phyloP scores from a whole-genome alignment of 208 protist species.

The Crithidia sp. region DNA sequence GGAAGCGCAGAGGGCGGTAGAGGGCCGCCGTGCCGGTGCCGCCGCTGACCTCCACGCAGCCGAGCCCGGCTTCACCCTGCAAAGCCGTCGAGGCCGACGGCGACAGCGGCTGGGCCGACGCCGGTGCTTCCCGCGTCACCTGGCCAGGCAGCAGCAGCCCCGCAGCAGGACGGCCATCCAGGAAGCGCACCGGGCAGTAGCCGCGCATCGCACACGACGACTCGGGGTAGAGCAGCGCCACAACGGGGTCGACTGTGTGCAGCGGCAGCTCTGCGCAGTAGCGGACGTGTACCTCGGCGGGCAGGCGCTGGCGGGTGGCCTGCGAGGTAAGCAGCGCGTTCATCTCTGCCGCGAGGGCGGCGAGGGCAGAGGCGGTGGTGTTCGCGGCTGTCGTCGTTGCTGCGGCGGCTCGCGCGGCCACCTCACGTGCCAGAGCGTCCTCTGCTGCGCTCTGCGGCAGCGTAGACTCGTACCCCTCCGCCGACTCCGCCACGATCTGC shows the following conservation, averaged over 20 bases:
- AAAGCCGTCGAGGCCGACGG: background rate
- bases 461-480: slow-evolving; percentile 40
- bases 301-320: slow-evolving; percentile 20
- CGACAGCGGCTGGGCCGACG: background rate
- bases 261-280: slow-evolving; percentile 43
- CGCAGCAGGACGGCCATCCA: slow-evolving; percentile 15
- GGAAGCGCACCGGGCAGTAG: slow-evolving; percentile 68
- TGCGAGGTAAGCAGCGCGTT: slow-evolving; percentile 23
- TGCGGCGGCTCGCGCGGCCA: slow-evolving; percentile 6
- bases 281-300: slow-evolving; percentile 37
- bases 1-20: slow-evolving; percentile 42
- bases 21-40: slow-evolving; percentile 28
- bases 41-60: slow-evolving; percentile 63
- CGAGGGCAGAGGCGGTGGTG: background rate
- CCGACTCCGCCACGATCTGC: slow-evolving; percentile 48
- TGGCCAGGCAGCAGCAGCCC: slow-evolving; percentile 53
- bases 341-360: slow-evolving; percentile 32
- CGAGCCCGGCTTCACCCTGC: slow-evolving; percentile 11
- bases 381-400: slow-evolving; percentile 6
- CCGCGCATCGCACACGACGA: slow-evolving; percentile 59
- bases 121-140: background rate
- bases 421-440: slow-evolving; percentile 34
- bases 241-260: slow-evolving; percentile 41
- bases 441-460: slow-evolving; percentile 52
- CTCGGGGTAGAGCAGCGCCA: slow-evolving; percentile 54